Evolutionary conservation across 2,329 filamentous ascomycete species (phyloP).

Genomic region (Penicillium nordicum): DNA sequence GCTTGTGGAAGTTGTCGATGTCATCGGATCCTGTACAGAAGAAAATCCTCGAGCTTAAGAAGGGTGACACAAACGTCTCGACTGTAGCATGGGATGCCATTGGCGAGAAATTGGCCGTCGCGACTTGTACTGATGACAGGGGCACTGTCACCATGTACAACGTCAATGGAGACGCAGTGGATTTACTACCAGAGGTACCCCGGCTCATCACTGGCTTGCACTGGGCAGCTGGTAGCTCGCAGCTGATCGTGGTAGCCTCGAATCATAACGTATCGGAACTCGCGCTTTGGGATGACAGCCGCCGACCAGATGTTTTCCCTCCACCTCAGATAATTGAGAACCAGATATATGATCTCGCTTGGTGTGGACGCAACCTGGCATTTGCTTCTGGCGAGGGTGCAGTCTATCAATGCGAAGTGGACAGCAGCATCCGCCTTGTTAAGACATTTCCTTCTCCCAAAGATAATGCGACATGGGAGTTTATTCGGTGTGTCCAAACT

Average conservation of each 20-base stretch:
- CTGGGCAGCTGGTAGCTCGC: constrained; percentile 40
- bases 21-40: constrained; percentile 30
- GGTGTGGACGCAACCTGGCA: constrained; percentile 37
- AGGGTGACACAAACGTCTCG: constrained; percentile 39
- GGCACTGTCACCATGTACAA: constrained; percentile 47
- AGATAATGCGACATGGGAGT: constrained; percentile 40
- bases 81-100: constrained; percentile 46
- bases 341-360: constrained; percentile 43
- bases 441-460: constrained; percentile 33
- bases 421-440: constrained; percentile 37
- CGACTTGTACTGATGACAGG: constrained; percentile 43
- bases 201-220: constrained; percentile 43
- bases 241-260: constrained; percentile 45
- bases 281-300: constrained; percentile 43
- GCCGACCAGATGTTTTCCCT: constrained; percentile 38
- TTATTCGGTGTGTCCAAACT: constrained; percentile 36
- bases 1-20: constrained; percentile 43
- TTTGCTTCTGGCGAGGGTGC: constrained; percentile 41
- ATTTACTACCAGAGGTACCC: constrained; percentile 46
- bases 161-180: constrained; percentile 41
- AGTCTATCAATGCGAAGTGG: constrained; percentile 41
- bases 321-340: constrained; percentile 36
- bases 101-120: constrained; percentile 46
- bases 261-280: constrained; percentile 42
- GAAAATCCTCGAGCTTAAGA: constrained; percentile 36